Evolutionary conservation across 2,329 filamentous ascomycete species (phyloP).

Genomic region (Paraconiothyrium sp.): DNA sequence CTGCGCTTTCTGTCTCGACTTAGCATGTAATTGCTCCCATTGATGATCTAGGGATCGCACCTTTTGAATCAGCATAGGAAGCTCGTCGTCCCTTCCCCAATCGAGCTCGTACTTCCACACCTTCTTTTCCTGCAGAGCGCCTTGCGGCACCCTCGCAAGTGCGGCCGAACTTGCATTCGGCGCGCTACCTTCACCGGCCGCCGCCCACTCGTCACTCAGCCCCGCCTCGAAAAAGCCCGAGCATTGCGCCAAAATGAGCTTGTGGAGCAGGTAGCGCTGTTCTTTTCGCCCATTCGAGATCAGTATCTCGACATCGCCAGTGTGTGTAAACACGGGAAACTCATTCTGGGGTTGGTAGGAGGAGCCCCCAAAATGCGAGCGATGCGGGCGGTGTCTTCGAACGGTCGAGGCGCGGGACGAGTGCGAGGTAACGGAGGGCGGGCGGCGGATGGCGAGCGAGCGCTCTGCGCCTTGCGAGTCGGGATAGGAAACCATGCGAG

Average conservation of each 20-base stretch:
- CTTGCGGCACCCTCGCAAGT: conserved; percentile 53
- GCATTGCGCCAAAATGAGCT: conserved; percentile 85
- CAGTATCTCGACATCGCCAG: conserved; percentile 91
- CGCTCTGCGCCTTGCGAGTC: conserved; percentile 61
- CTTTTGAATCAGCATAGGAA: conserved; percentile 88
- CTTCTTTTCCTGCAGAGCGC: conserved; percentile 59
- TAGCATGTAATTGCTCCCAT: conserved; percentile 15
- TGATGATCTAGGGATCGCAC: conserved; percentile 54
- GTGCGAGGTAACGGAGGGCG: conserved; percentile 69
- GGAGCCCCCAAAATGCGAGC: conserved; percentile 78
- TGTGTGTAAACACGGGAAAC: conserved; percentile 89
- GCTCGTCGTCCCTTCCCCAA: conserved; percentile 74
- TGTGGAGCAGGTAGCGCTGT: conserved; percentile 86
- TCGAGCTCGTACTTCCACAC: conserved; percentile 92
- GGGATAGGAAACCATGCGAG: conserved; percentile 70
- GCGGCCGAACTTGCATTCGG: conserved; percentile 41
- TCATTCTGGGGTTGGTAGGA: conserved; percentile 82
- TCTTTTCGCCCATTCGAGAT: conserved; percentile 75
- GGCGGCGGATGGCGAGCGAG: conserved; percentile 68
- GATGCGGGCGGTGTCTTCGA: conserved; percentile 77
- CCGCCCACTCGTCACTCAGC: conserved; percentile 81
- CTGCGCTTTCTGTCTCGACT: conserved; percentile 39
- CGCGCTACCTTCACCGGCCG: conserved; percentile 43
- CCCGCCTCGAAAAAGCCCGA: conserved; percentile 94
- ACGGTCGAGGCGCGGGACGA: conserved; percentile 61